phyloP scores from a whole-genome alignment of 805 yeast genomes.

The Ogataea paraovalis region DNA sequence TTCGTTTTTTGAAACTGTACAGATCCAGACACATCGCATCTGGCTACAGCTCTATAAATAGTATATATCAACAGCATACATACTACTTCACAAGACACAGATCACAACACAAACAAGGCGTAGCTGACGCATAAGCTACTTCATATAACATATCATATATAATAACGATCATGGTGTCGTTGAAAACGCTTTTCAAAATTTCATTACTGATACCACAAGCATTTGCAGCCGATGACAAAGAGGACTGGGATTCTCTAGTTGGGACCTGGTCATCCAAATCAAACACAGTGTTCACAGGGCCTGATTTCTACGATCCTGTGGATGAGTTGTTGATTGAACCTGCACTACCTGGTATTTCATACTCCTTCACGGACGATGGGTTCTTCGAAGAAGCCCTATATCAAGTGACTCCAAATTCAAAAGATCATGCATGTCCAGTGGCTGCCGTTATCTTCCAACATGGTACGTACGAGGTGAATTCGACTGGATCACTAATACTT shows the following conservation, averaged over 20 bases:
- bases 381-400: constrained; percentile 86
- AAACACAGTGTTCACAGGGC: constrained; percentile 93
- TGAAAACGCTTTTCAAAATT: background rate
- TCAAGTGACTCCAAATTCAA: constrained; percentile 66
- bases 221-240: constrained; percentile 5
- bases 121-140: no score
- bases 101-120: no score
- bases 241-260: constrained; percentile 34
- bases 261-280: constrained; percentile 98
- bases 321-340: constrained; percentile 95
- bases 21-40: no score
- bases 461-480: constrained; percentile 64
- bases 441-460: constrained; percentile 87
- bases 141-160: background rate
- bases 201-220: constrained; percentile 1
- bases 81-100: no score
- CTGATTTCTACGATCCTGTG: constrained; percentile 92
- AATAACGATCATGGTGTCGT: constrained; percentile 1
- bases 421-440: constrained; percentile 74
- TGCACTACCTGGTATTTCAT: constrained; percentile 88
- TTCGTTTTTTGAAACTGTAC: no score
- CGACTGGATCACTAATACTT: constrained; percentile 65
- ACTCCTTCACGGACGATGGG: constrained; percentile 91
- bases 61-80: no score
- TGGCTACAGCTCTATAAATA: no score